Percentiles rank a stretch among this genome's conserved stretches.
These are phyloP conservation scores for Talaromyces funiculosus DNA, from an alignment of 2,329 filamentous ascomycete species.

Conservation along the genomic window DNA sequence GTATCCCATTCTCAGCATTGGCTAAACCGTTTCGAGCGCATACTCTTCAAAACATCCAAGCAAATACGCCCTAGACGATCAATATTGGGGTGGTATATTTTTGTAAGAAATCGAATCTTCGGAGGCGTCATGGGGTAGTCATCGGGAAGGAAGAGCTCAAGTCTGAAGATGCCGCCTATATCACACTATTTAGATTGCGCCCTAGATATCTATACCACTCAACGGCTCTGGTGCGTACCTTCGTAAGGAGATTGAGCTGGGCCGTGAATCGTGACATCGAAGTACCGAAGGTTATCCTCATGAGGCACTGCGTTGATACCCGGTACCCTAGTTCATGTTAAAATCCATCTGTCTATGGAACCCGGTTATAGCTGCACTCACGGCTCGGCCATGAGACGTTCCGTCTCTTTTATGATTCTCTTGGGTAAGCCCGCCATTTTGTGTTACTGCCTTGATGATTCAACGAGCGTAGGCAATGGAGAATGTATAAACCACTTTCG, in stretches of 20 bases:
- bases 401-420: slow-evolving; percentile 97
- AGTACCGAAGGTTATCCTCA: slow-evolving; percentile 95
- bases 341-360: slow-evolving; percentile 2
- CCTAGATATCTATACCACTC: background rate
- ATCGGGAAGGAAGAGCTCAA: slow-evolving; percentile 94
- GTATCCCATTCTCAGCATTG: slow-evolving; percentile 4
- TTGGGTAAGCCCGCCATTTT: slow-evolving; percentile 70
- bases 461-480: background rate
- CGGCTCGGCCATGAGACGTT: slow-evolving; percentile 94
- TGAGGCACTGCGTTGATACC: slow-evolving; percentile 95
- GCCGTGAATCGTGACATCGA: slow-evolving; percentile 94
- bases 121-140: slow-evolving; percentile 99
- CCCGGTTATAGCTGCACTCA: slow-evolving; percentile 46
- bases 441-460: background rate
- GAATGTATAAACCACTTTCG: background rate
- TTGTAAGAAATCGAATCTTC: slow-evolving; percentile 96
- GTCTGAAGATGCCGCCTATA: slow-evolving; percentile 79
- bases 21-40: slow-evolving; percentile 21
- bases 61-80: slow-evolving; percentile 97
- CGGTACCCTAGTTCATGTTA: slow-evolving; percentile 61
- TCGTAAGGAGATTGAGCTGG: slow-evolving; percentile 91
- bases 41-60: slow-evolving; percentile 94
- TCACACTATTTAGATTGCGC: slow-evolving; percentile 2
- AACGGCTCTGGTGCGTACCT: slow-evolving; percentile 50
- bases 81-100: slow-evolving; percentile 99